Base-by-base conservation (phyloP, 2,329 filamentous ascomycete genomes). In the Claviceps sp. region DNA sequence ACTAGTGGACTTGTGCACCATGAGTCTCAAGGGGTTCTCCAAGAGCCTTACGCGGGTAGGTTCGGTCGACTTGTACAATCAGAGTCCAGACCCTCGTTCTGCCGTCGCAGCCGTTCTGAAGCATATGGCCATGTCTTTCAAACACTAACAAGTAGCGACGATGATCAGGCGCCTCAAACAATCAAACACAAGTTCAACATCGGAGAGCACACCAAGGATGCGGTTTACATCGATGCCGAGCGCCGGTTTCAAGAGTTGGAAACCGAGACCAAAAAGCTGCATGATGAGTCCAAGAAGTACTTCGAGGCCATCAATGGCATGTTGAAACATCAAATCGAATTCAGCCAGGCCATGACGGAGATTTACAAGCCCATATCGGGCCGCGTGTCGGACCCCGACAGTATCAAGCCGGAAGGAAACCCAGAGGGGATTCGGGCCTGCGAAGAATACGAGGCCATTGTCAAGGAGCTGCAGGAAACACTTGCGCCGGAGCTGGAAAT, bases 291-390 rank as follows among this genome's bases (percentile, higher is more conserved):
- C 52, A 86, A 90, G 68, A 96, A 95, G 72, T 98, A 98, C 70
- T 96, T 95, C 62, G 83, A 95, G 50, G 88, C 93, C 65, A 96
- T 98, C 72, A 96, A 97, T 72, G 87, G 86, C 75, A 98, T 98
- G 93, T 79, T 98, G 62, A 80, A 76, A 64, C 90, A 97, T 71
- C 93, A 98, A 73, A 97, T 98, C 70, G 91, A 95, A 66, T 98
- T 98, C 73, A 95, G 91, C 61, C 82, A 95, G 71, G 88, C 90
- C 58, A 91, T 95, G 74, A 85, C 86, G 57, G 93, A 98, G 69
- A 85, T 98, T 62, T 98, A 98, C 77, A 95, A 95, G 67, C 93
- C 93, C 59, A 98, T 98, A 61, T 96, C 91, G 51, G 93, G 93
- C 51, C 86, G 93, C 64, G 79, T 94, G 69, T 97, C 91, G 45